phyloP scores from a whole-genome alignment of 2,329 filamentous ascomycete genomes.

The Colletotrichum higginsianum region DNA sequence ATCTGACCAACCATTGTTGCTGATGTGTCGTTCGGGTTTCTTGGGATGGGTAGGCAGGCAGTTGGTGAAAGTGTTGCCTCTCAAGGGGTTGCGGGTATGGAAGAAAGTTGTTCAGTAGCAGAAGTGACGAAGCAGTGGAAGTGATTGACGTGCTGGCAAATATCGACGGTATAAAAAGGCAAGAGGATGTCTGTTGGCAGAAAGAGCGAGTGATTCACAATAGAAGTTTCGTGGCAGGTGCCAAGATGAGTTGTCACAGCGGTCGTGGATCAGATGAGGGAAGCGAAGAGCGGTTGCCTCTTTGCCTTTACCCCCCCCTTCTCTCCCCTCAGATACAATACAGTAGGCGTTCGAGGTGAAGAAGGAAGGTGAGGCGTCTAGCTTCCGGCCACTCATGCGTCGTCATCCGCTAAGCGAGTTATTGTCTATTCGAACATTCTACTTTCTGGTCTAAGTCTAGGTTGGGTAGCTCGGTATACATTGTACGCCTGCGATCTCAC shows the following conservation, averaged over 20 bases:
- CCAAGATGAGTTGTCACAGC: neutral
- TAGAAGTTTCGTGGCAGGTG: neutral
- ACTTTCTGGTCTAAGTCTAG: neutral
- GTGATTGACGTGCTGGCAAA: neutral
- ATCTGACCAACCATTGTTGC: constrained; percentile 52
- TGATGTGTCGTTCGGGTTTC: neutral
- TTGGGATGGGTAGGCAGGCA: neutral
- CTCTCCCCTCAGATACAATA: no score
- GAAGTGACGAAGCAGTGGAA: neutral
- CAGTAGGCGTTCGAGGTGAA: no score
- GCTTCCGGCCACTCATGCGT: no score
- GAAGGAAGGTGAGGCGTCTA: neutral
- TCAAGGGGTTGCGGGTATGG: neutral
- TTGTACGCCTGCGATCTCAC: neutral
- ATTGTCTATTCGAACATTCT: neutral
- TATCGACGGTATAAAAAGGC: no score
- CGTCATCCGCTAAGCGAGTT: neutral
- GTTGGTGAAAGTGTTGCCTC: neutral
- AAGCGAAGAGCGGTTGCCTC: neutral
- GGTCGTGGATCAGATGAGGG: neutral
- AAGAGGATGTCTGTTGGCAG: no score
- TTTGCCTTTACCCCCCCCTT: neutral
- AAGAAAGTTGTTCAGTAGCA: neutral
- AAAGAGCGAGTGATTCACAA: neutral
- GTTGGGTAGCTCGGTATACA: neutral